Evolutionary conservation across 2,329 filamentous ascomycete species (phyloP).

Genomic region (Incumbomyces delicatus): DNA sequence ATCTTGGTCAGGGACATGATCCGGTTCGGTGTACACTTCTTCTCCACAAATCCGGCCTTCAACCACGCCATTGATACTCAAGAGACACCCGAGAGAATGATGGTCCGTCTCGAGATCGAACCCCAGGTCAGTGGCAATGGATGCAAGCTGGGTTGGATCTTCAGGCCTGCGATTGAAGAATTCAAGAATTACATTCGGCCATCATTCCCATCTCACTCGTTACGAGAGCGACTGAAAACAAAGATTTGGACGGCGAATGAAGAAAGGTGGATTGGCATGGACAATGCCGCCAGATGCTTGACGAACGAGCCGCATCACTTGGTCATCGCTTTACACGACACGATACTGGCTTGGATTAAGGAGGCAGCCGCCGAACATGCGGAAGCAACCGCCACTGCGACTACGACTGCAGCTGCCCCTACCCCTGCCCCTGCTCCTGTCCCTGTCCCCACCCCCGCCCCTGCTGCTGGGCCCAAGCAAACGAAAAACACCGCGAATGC

Average conservation of each 20-base stretch:
- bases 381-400: background rate
- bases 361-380: conserved; percentile 4
- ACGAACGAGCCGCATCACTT: conserved; percentile 14
- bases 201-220: conserved; percentile 13
- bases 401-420: too few relatives aligned
- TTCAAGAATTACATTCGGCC: conserved; percentile 18
- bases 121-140: conserved; percentile 9
- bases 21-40: conserved; percentile 17
- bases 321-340: conserved; percentile 16
- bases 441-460: too few relatives aligned
- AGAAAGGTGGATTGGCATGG: conserved; percentile 15
- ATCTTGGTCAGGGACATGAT: conserved; percentile 13
- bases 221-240: conserved; percentile 14
- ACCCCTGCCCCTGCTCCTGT: too few relatives aligned
- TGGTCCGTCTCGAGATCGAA: conserved; percentile 19
- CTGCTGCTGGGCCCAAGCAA: background rate
- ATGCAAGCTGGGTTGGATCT: conserved; percentile 14
- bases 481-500: background rate
- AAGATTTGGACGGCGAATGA: conserved; percentile 14
- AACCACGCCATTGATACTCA: conserved; percentile 7
- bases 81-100: conserved; percentile 10
- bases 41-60: conserved; percentile 8
- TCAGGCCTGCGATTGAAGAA: conserved; percentile 19
- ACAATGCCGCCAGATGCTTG: conserved; percentile 15
- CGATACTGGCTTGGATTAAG: conserved; percentile 14